Evolutionary conservation across 306 rosid species (phyloP).

Genomic region (Quercus engelmannii): DNA sequence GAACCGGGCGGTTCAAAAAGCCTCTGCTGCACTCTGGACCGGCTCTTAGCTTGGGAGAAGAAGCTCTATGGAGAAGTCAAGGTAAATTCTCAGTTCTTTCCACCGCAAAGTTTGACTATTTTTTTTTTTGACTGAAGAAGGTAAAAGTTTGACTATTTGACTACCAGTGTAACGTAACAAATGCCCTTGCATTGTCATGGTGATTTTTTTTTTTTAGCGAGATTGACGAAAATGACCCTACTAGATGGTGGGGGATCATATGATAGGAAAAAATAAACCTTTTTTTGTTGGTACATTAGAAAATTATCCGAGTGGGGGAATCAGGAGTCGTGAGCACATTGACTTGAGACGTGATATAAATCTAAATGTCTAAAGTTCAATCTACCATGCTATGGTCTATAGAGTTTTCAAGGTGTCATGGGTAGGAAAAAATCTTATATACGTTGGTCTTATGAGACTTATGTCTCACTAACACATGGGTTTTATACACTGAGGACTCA

Average conservation of each 20-base stretch:
- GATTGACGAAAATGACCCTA: slow-evolving; percentile 37
- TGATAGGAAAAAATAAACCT: too few species aligned
- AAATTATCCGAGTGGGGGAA: too few species aligned
- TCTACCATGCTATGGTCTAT: too few species aligned
- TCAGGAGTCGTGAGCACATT: too few species aligned
- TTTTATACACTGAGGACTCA: too few species aligned
- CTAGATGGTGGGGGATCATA: neutral
- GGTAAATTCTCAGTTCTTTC: slow-evolving; percentile 34
- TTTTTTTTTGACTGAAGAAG: neutral
- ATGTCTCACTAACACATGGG: too few species aligned
- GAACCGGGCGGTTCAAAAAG: slow-evolving; percentile 71
- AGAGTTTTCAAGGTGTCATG: too few species aligned
- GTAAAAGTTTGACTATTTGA: slow-evolving; percentile 43
- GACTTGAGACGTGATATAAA: too few species aligned
- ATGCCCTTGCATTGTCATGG: neutral
- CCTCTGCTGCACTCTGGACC: slow-evolving; percentile 81
- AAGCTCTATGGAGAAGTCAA: slow-evolving; percentile 89
- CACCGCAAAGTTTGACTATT: slow-evolving; percentile 48
- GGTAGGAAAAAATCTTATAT: too few species aligned
- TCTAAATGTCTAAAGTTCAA: too few species aligned
- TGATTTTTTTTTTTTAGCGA: neutral
- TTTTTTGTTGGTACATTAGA: too few species aligned
- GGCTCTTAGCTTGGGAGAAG: slow-evolving; percentile 99
- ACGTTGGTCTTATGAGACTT: rapidly evolving
- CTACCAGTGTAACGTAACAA: slow-evolving; percentile 24